Conservation (phyloP, 306 rosid genomes). For the Fragaria vesca region DNA sequence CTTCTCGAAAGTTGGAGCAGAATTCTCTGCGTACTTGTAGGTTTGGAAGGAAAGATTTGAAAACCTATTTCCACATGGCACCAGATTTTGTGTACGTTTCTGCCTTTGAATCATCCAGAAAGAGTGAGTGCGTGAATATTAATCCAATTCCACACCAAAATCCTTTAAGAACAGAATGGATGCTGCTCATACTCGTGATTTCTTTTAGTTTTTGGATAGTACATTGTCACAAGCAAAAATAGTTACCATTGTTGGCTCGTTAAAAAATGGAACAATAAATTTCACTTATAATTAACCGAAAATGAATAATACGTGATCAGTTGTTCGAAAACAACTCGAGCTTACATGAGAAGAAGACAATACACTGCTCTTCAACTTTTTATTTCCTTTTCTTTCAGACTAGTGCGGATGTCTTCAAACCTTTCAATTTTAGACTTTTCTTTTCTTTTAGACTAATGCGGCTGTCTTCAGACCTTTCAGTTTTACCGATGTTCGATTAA, state of each 20-base stretch:
- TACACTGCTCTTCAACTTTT: no score
- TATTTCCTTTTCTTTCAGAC: no score
- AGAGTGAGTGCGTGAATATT: background rate
- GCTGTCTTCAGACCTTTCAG: no score
- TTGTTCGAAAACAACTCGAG: no score
- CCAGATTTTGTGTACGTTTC: background rate
- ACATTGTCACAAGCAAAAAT: background rate
- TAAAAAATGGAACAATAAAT: no score
- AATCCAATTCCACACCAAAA: background rate
- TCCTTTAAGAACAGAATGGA: background rate
- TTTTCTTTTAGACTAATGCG: no score
- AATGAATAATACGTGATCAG: no score
- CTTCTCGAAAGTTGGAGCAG: background rate
- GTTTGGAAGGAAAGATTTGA: background rate
- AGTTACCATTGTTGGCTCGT: background rate
- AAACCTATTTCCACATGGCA: slow-evolving; percentile 1
- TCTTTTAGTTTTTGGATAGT: background rate
- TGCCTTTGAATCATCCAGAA: background rate
- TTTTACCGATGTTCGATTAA: no score
- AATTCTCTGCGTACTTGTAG: background rate
- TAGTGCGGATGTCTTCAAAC: no score
- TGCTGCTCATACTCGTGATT: background rate
- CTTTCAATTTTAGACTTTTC: no score
- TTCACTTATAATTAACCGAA: no score
- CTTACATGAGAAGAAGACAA: no score